Evolutionary conservation across 768 basidiomycete genomes (phyloP).

Genomic region (Rickenella mellea): DNA sequence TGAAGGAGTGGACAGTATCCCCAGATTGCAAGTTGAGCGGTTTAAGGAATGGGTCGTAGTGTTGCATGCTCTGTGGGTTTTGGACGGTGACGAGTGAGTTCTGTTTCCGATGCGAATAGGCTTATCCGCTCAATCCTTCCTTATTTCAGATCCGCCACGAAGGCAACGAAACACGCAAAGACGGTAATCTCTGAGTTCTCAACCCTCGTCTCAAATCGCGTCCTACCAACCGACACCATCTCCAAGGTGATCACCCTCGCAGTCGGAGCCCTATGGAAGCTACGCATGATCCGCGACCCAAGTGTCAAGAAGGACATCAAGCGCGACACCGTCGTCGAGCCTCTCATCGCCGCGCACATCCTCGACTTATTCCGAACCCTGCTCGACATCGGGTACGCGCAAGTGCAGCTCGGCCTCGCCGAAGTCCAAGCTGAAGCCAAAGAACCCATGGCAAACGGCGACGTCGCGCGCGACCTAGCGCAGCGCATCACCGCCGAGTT

Average conservation of each 20-base stretch:
- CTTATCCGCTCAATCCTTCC: slow-evolving; percentile 8
- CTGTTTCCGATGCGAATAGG: slow-evolving; percentile 5
- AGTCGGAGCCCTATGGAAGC: slow-evolving; percentile 79
- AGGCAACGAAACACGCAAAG: slow-evolving; percentile 36
- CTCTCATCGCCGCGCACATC: slow-evolving; percentile 57
- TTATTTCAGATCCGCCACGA: slow-evolving; percentile 35
- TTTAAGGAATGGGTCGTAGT: slow-evolving; percentile 72
- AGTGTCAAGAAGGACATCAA: slow-evolving; percentile 5
- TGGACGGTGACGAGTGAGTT: slow-evolving; percentile 46
- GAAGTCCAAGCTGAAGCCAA: slow-evolving; percentile 46
- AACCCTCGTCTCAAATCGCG: slow-evolving; percentile 53
- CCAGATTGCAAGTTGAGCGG: slow-evolving; percentile 44
- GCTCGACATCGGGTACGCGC: slow-evolving; percentile 52
- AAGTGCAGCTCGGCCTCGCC: slow-evolving; percentile 45
- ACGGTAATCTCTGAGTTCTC: slow-evolving; percentile 48
- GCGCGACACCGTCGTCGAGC: slow-evolving; percentile 40
- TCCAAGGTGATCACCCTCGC: slow-evolving; percentile 63
- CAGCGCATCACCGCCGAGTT: slow-evolving; percentile 81
- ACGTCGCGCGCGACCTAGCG: slow-evolving; percentile 48
- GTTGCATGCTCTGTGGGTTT: slow-evolving; percentile 68
- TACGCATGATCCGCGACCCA: slow-evolving; percentile 60
- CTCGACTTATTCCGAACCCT: slow-evolving; percentile 55
- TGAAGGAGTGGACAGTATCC: slow-evolving; percentile 21
- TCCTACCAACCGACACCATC: slow-evolving; percentile 68
- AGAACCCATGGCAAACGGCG: too few species aligned